Conservation (phyloP, 768 basidiomycete genomes). For the Phaeotremella skinneri region DNA sequence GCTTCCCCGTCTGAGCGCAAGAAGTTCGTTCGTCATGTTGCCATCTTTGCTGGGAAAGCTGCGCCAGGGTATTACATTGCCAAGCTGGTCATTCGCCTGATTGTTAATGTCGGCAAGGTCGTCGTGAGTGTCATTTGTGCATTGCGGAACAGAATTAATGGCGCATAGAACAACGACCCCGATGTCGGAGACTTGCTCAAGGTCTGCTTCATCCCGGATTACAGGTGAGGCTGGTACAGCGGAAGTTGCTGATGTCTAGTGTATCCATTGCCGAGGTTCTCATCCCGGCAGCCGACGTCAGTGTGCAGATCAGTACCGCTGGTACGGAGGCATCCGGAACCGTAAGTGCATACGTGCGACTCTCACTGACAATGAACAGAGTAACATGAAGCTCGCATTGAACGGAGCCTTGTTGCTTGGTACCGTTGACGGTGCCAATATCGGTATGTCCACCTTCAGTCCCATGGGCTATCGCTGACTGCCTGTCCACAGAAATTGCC, state of each 20-base stretch:
- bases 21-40: conserved; percentile 72
- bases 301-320: conserved; percentile 95
- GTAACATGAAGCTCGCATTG: conserved; percentile 65
- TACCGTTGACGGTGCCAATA: conserved; percentile 75
- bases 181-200: conserved; percentile 78
- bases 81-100: conserved; percentile 88
- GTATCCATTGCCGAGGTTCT: conserved; percentile 53
- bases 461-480: not conserved
- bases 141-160: not conserved
- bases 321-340: conserved; percentile 71
- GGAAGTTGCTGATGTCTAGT: conserved; percentile 8
- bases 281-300: conserved; percentile 77
- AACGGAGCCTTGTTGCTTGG: conserved; percentile 87
- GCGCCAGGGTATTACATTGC: conserved; percentile 88
- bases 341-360: conserved; percentile 51
- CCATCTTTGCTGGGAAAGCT: conserved; percentile 98
- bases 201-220: conserved; percentile 94
- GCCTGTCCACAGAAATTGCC: conserved; percentile 69
- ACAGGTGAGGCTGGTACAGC: conserved; percentile 55
- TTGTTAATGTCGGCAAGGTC: conserved; percentile 79
- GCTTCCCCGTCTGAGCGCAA: conserved; percentile 75
- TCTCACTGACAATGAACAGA: conserved; percentile 61
- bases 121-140: conserved; percentile 53
- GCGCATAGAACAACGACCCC: conserved; percentile 63
- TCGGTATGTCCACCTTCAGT: conserved; percentile 21